Evolutionary conservation across 1,139 yeast species (phyloP).

Genomic region (Pichia sp.): DNA sequence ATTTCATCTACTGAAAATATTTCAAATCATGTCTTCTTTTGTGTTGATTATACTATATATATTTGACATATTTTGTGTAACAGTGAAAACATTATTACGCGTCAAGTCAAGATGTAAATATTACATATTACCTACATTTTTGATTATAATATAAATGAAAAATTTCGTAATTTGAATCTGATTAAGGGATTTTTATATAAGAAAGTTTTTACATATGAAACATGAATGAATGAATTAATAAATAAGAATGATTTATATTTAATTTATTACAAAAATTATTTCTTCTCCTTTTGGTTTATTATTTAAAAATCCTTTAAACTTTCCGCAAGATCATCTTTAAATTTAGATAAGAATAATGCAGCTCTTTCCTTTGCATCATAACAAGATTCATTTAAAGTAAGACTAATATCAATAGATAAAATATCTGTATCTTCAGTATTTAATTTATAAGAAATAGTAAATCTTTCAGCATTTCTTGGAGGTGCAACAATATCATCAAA

Average conservation of each 20-base stretch:
- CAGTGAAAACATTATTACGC: background rate
- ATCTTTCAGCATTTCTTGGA: slow-evolving; percentile 52
- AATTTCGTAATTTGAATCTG: no score
- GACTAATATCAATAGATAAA: slow-evolving; percentile 34
- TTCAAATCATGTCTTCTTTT: no score
- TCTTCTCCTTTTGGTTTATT: no score
- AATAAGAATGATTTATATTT: no score
- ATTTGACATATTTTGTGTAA: no score
- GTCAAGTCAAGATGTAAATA: background rate
- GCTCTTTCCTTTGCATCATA: slow-evolving; percentile 42
- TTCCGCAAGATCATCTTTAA: slow-evolving; percentile 19
- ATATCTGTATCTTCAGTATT: slow-evolving; percentile 19
- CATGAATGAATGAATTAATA: no score
- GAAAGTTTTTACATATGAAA: no score
- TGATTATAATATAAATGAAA: background rate
- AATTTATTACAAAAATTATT: no score
- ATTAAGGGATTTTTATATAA: no score
- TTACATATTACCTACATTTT: background rate
- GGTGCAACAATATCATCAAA: slow-evolving; percentile 79
- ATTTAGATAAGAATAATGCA: slow-evolving; percentile 25
- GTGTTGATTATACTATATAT: no score
- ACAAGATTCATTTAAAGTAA: slow-evolving; percentile 42
- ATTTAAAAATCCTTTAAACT: slow-evolving; percentile 1
- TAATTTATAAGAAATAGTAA: slow-evolving; percentile 34
- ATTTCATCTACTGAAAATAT: no score